These are phyloP conservation scores for Gryganskiella cystojenkinii DNA, from an alignment of 192 early-diverging fungal genomes.

Conservation along the genomic window DNA sequence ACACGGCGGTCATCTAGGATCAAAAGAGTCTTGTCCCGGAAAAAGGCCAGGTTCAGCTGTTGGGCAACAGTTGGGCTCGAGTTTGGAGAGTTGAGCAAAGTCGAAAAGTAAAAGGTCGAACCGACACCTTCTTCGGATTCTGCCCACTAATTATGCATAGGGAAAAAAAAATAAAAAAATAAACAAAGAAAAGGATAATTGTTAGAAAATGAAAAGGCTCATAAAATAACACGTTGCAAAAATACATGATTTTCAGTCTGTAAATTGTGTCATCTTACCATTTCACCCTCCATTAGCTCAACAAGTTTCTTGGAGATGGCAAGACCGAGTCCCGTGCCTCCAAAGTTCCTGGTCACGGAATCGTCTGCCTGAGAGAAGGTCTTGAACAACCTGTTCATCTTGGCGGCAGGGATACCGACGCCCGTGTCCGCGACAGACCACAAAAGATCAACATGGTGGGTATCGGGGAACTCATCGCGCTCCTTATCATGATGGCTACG, in stretches of 20 bases:
- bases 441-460: constrained; percentile 24
- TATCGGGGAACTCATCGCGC: not conserved
- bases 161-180: not conserved
- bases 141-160: constrained; percentile 20
- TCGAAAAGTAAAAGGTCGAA: constrained; percentile 48
- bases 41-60: constrained; percentile 44
- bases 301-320: constrained; percentile 53
- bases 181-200: not conserved
- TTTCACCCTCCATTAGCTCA: constrained; percentile 57
- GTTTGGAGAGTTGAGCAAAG: constrained; percentile 25
- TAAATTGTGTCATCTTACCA: constrained; percentile 15
- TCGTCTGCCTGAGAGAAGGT: constrained; percentile 60
- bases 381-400: constrained; percentile 52
- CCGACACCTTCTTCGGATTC: constrained; percentile 50
- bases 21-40: constrained; percentile 30
- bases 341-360: constrained; percentile 57
- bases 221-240: not conserved
- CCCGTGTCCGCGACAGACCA: constrained; percentile 55
- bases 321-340: constrained; percentile 56
- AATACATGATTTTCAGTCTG: no score
- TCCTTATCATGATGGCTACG: not conserved
- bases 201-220: no score
- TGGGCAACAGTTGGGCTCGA: constrained; percentile 27
- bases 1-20: constrained; percentile 49
- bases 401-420: constrained; percentile 48